A percentile compares a stretch with the other conserved stretches of the same genome.
Conservation (phyloP, 2,329 filamentous ascomycete species). For the Apiospora koreana region DNA sequence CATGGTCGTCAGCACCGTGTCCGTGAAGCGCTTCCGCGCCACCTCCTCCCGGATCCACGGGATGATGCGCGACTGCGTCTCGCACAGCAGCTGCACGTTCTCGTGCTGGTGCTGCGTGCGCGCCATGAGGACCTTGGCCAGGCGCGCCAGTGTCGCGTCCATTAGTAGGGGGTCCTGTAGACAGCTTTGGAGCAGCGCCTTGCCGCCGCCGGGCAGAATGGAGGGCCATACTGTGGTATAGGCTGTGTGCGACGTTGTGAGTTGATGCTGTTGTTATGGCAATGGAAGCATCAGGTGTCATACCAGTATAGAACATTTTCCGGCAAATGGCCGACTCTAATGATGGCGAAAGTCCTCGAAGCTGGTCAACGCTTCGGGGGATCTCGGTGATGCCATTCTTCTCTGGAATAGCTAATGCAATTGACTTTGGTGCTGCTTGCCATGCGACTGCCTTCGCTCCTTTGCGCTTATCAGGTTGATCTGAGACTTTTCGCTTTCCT, state of each 20-base stretch:
- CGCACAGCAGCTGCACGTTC: neutral
- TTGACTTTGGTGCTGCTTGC: neutral
- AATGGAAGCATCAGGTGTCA: neutral
- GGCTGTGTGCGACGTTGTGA: neutral
- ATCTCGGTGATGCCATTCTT: neutral
- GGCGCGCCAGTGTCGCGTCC: neutral
- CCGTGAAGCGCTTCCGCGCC: neutral
- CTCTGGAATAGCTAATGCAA: neutral
- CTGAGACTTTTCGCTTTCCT: neutral
- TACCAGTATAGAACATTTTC: neutral
- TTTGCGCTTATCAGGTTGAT: neutral
- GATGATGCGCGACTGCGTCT: neutral
- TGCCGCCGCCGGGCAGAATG: neutral
- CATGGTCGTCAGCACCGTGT: neutral
- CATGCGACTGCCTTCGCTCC: neutral
- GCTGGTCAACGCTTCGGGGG: slow-evolving; percentile 1
- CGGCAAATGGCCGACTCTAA: neutral
- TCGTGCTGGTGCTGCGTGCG: neutral
- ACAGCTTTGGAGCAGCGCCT: neutral
- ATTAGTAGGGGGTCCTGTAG: neutral
- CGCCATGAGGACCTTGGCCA: neutral
- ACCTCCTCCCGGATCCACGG: neutral
- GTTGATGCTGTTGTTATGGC: neutral
- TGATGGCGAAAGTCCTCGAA: neutral
- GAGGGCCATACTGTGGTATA: neutral